Evolutionary conservation across 2,329 filamentous ascomycete species (phyloP).

Genomic region (Penicillium sp.): DNA sequence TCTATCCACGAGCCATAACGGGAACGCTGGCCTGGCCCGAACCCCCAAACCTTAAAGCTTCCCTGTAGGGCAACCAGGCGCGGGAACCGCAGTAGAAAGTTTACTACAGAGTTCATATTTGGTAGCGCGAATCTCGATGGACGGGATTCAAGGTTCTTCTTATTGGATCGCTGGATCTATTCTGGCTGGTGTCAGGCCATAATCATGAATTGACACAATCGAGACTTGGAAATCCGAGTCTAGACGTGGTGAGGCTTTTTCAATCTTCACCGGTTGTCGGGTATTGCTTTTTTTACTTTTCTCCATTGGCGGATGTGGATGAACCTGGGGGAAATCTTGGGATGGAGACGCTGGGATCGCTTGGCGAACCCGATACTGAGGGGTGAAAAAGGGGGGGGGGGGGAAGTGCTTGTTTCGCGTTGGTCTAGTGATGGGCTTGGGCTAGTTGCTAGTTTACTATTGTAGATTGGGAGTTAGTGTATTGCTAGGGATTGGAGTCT

Average conservation of each 20-base stretch:
- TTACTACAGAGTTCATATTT: conserved; percentile 1
- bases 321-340: conserved; percentile 19
- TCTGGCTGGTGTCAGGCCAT: not conserved
- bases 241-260: not conserved
- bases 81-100: conserved; percentile 14
- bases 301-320: conserved; percentile 17
- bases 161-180: not conserved
- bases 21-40: conserved; percentile 7
- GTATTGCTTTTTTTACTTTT: not conserved
- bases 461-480: not conserved
- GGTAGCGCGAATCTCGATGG: not conserved
- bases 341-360: conserved; percentile 19
- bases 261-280: not conserved
- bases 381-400: not conserved
- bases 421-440: not conserved
- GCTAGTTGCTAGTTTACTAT: not conserved
- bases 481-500: not conserved
- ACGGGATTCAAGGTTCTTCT: not conserved
- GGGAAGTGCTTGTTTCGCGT: not conserved
- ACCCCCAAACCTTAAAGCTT: conserved; percentile 18
- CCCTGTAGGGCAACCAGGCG: conserved; percentile 14
- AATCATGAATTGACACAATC: not conserved
- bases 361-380: conserved; percentile 21
- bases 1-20: not conserved
- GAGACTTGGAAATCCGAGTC: too few species aligned